phyloP scores from a whole-genome alignment of 2,329 filamentous ascomycete genomes.

The Mycosphaerelloides madeirae region DNA sequence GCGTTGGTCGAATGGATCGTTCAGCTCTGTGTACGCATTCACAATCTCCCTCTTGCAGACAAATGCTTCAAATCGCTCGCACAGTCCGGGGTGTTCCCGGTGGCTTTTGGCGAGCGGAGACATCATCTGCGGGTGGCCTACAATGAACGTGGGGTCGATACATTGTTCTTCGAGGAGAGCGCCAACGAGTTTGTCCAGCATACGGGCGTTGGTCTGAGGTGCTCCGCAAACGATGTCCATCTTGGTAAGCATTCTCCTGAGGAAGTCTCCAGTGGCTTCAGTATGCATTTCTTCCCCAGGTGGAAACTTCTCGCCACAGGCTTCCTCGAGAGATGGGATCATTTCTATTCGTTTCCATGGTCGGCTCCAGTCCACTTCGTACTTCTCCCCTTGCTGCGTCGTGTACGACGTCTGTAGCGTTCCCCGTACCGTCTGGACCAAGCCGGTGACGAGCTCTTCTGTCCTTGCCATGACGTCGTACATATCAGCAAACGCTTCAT shows the following conservation, averaged over 20 bases:
- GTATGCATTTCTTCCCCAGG: conserved; percentile 86
- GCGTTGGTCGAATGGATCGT: conserved; percentile 92
- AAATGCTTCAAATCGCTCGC: conserved; percentile 96
- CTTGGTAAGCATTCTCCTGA: conserved; percentile 79
- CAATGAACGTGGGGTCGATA: conserved; percentile 89
- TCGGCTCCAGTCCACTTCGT: conserved; percentile 91
- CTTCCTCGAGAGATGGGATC: conserved; percentile 88
- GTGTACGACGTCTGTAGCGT: conserved; percentile 61
- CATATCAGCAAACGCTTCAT: conserved; percentile 79
- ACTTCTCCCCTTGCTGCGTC: conserved; percentile 78
- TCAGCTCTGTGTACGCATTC: conserved; percentile 97
- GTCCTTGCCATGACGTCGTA: conserved; percentile 88
- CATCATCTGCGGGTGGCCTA: conserved; percentile 78
- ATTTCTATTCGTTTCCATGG: conserved; percentile 94
- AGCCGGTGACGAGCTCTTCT: conserved; percentile 82
- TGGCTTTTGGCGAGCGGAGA: conserved; percentile 95
- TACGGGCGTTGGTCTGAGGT: conserved; percentile 86
- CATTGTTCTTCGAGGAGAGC: conserved; percentile 94
- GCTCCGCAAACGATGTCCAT: conserved; percentile 83
- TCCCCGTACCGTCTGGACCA: conserved; percentile 82
- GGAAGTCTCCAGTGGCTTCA: conserved; percentile 79
- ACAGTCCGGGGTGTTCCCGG: conserved; percentile 73
- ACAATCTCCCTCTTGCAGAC: conserved; percentile 96
- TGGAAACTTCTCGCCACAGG: conserved; percentile 89
- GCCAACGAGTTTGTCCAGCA: conserved; percentile 87